Evolutionary conservation across 148 eudicot genomes (phyloP), one percentile per base, ranked within the genome.

Genomic region (Talinum fruticosum): DNA sequence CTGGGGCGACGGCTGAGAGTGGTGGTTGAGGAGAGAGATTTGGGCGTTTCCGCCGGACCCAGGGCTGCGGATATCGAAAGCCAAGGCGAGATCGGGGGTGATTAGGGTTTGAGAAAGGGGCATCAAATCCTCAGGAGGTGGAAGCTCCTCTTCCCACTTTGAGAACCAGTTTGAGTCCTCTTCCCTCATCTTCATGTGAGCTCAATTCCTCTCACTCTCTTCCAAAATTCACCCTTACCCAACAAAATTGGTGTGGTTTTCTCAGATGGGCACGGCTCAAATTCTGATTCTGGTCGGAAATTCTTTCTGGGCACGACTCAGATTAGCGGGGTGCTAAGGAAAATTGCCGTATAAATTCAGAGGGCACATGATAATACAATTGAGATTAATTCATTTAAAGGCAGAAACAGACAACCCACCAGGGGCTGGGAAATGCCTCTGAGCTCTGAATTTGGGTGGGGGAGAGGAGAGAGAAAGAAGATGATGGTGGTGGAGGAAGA

Each of bases 101-200:
- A 96, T 96, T 78, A 96, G 88, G 84, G 99, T 83, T 86, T 93
- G 97, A 66, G 89, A 83, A 6, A 96, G 75, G 12, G 99, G 94
- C 82, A 87, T 93, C 28, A 96, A 88, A 1, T 96, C 97, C 12
- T 93, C 97, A 0, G 95, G 97, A 0, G 91, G 65, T 2, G 97
- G 99, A 5, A 96, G 84, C 36, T 90, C 90, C 0, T 96, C 94
- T 73, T 93, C 97, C 97, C 96, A 92, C 70, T 89, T 90, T 0
- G 97, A 84, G 76, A 92, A 92, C 98, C 98, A 94, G 82, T 87
- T 94, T 2, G 92, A 88, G 1, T 90, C 91, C 0, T 92, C 90
- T 69, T 92, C 98, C 24, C 88, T 95, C 98, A 92, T 92, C 73
- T 75, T 23, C 28, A 35, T 34, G 29, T 26, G 16, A 64, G 28